phyloP scores from a whole-genome alignment of 768 basidiomycete species.

The Strobilomyces confusus region DNA sequence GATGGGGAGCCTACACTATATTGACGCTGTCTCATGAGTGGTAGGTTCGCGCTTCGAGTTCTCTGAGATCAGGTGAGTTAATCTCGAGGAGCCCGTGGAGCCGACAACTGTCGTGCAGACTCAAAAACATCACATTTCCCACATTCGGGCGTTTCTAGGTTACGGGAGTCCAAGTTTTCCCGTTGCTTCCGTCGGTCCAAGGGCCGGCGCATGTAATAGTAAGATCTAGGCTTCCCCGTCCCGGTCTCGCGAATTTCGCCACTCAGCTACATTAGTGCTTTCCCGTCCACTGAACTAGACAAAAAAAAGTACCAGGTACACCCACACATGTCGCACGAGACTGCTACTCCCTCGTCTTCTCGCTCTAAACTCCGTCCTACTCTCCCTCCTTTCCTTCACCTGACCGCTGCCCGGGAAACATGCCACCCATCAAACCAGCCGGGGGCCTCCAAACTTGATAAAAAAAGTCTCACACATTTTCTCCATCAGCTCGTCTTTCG shows the following conservation, averaged over 20 bases:
- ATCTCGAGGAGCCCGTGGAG: neutral
- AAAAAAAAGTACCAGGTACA: neutral
- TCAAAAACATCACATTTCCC: conserved; percentile 3
- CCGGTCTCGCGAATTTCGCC: conserved; percentile 1
- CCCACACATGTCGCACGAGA: conserved; percentile 9
- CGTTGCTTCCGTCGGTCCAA: neutral
- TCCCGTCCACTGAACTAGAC: conserved; percentile 1
- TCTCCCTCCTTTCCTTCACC: conserved; percentile 17
- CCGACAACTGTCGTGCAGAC: neutral
- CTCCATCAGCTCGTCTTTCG: conserved; percentile 35
- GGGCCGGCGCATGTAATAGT: neutral
- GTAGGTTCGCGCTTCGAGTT: neutral
- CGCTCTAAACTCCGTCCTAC: conserved; percentile 1
- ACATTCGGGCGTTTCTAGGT: conserved; percentile 12
- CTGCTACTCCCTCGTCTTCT: conserved; percentile 6
- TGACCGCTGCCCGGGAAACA: conserved; percentile 5
- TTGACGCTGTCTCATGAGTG: neutral
- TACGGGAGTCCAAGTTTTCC: conserved; percentile 7
- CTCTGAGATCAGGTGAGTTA: conserved; percentile 4
- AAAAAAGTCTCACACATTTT: conserved; percentile 40
- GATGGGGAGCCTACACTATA: neutral
- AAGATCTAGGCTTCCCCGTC: neutral
- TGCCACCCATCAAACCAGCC: conserved; percentile 24
- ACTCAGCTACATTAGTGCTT: conserved; percentile 1
- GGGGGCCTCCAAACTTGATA: conserved; percentile 32